Base-by-base conservation (phyloP, 352 stramenopile genomes). In the Peronosclerospora sorghi region DNA sequence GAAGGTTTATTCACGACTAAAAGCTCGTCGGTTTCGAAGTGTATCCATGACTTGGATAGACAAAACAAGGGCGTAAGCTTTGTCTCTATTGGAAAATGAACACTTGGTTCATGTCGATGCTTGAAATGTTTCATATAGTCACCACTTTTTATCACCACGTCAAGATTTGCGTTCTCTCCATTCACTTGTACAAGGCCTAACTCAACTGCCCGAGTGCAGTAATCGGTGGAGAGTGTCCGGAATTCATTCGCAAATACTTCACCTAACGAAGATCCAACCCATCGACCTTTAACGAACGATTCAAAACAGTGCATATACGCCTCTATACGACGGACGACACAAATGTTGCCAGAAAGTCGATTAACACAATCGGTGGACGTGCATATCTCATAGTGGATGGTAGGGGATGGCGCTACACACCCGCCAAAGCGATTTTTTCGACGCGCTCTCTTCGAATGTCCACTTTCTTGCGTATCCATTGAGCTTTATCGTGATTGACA, bases 101-200 rank as follows among this genome's bases (percentile, higher is more conserved):
- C 79, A 23, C 66, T 73, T 14, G 94, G 91, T 62, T 98, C 94
- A 56, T 97, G 91, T 21, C 90, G 85, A 78, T 97, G 91, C 26
- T 95, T 76, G 13, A n/a, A 73, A 57, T 98, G 91, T 14, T 68
- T 73, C 5, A 98, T 52, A 29, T 95, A 73, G 55, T 98, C 91
- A 14, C 67, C 70, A 20, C 75, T n/a, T 73, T 41, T 83, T 67
- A 98, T 61, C 14, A 63, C 50, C 35, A 92, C 83, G 27, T 76
- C 54, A 5, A 66, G 45, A 44, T 49, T 23, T 2, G 74, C 65
- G 12, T 59, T 53, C 7, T 68, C 51, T 27, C 72, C 73, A 32
- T 94, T 96, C 14, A 98, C 70, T 21, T 77, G 73, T 32, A 97
- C 83, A 8, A 92, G 70, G 20, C 91, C 90, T 28, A 76, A 56